These are phyloP conservation scores for Microthlaspi erraticum DNA, from an alignment of 345 rosid genomes.

Conservation along the genomic window DNA sequence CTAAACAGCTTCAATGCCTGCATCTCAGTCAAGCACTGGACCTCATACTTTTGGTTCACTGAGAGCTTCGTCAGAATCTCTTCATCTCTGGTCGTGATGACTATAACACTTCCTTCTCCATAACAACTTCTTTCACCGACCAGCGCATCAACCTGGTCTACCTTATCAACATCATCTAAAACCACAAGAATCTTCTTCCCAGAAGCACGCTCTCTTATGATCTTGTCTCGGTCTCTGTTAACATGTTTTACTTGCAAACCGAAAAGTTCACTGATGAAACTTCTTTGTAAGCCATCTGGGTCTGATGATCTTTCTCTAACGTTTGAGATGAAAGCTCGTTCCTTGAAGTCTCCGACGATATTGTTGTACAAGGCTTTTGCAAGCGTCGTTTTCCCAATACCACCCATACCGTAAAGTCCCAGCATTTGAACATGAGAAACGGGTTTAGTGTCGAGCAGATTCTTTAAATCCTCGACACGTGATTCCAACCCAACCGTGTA, in stretches of 20 bases:
- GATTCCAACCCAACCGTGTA: conserved; percentile 38
- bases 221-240: conserved; percentile 22
- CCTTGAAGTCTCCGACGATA: conserved; percentile 16
- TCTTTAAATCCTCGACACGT: not conserved
- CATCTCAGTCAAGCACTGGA: conserved; percentile 45
- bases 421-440: conserved; percentile 8
- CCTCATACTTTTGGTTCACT: conserved; percentile 51
- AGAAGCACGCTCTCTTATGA: conserved; percentile 19
- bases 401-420: conserved; percentile 48
- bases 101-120: conserved; percentile 54
- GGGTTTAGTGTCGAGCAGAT: not conserved
- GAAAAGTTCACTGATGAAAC: conserved; percentile 44
- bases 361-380: conserved; percentile 32
- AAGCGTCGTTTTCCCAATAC: conserved; percentile 49
- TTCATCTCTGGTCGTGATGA: conserved; percentile 63
- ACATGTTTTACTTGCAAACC: conserved; percentile 6
- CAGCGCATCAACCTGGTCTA: conserved; percentile 53
- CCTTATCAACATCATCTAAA: no score
- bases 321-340: conserved; percentile 35
- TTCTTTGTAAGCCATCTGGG: conserved; percentile 47
- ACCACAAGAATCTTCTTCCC: conserved; percentile 26
- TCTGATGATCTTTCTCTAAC: conserved; percentile 42
- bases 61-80: conserved; percentile 39
- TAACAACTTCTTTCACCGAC: conserved; percentile 53
- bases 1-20: conserved; percentile 31